Evolutionary conservation across 169 alveolate species (phyloP).

Genomic region (Eimeria sp.): DNA sequence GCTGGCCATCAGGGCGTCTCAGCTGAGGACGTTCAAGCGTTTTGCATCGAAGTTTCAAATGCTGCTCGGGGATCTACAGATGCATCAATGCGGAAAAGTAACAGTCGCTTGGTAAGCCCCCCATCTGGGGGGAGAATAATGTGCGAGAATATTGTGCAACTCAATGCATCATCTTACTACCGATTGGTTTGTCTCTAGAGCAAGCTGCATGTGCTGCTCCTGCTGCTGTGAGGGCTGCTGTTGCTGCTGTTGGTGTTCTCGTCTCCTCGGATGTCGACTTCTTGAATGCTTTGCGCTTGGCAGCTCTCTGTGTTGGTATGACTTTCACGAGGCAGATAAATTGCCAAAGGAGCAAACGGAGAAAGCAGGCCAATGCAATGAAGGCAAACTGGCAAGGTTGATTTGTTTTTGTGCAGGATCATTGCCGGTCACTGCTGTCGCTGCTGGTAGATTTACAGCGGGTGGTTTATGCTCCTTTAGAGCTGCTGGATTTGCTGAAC

Average conservation of each 20-base stretch:
- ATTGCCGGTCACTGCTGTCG: background rate
- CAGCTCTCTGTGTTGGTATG: background rate
- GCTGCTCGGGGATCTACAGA: background rate
- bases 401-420: background rate
- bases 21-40: constrained; percentile 15
- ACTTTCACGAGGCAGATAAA: no score
- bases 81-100: background rate
- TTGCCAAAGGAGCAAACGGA: background rate
- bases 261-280: background rate
- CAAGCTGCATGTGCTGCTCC: background rate
- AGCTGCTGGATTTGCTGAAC: constrained; percentile 30
- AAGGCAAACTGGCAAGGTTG: background rate
- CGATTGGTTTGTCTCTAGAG: background rate
- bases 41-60: background rate
- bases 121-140: background rate
- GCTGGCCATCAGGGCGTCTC: background rate
- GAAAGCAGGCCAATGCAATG: background rate
- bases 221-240: background rate
- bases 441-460: constrained; percentile 22
- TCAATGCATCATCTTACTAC: background rate
- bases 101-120: background rate
- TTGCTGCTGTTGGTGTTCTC: background rate
- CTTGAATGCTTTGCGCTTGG: background rate
- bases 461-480: constrained; percentile 16
- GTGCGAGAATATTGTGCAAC: no score